Conservation (phyloP, 257 asterid species). For the Nemophila menziesii region DNA sequence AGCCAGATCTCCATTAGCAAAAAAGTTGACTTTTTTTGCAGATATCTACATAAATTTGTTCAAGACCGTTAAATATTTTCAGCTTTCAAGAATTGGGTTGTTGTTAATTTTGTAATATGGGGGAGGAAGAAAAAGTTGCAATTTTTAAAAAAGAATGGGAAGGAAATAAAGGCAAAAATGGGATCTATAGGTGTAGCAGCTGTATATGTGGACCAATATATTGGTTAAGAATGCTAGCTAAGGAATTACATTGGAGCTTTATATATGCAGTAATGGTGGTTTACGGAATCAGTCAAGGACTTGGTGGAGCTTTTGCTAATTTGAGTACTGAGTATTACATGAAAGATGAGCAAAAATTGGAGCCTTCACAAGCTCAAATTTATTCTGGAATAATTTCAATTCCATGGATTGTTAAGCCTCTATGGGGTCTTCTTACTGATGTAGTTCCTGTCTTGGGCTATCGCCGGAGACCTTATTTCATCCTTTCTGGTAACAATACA, state of each 20-base stretch:
- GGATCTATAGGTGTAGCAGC: slow-evolving; percentile 24
- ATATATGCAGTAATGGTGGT: slow-evolving; percentile 71
- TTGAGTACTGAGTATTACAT: slow-evolving; percentile 78
- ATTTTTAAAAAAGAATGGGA: slow-evolving; percentile 19
- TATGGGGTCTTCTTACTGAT: slow-evolving; percentile 94
- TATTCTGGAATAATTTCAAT: slow-evolving; percentile 68
- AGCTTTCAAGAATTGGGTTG: too few species aligned
- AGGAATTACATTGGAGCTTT: slow-evolving; percentile 77
- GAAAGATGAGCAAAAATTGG: slow-evolving; percentile 95
- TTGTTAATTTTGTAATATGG: slow-evolving; percentile 21
- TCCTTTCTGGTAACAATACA: slow-evolving; percentile 66
- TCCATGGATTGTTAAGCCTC: slow-evolving; percentile 93
- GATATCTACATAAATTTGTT: slow-evolving; percentile 7
- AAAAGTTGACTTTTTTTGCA: slow-evolving; percentile 34
- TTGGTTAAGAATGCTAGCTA: slow-evolving; percentile 66
- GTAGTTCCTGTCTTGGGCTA: slow-evolving; percentile 77
- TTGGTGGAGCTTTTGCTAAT: slow-evolving; percentile 66
- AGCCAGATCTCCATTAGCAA: slow-evolving; percentile 24
- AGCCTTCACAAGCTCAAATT: slow-evolving; percentile 94
- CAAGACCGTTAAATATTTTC: neutral
- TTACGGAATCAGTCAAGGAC: slow-evolving; percentile 84
- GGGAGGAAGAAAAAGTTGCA: slow-evolving; percentile 51
- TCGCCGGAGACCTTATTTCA: slow-evolving; percentile 81
- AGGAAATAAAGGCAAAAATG: slow-evolving; percentile 15
- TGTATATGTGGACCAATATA: slow-evolving; percentile 32